Percentiles rank a stretch among this genome's conserved stretches.
These are phyloP conservation scores for Thelonectria rubi DNA, from an alignment of 2,329 filamentous ascomycete species.

Conservation along the genomic window DNA sequence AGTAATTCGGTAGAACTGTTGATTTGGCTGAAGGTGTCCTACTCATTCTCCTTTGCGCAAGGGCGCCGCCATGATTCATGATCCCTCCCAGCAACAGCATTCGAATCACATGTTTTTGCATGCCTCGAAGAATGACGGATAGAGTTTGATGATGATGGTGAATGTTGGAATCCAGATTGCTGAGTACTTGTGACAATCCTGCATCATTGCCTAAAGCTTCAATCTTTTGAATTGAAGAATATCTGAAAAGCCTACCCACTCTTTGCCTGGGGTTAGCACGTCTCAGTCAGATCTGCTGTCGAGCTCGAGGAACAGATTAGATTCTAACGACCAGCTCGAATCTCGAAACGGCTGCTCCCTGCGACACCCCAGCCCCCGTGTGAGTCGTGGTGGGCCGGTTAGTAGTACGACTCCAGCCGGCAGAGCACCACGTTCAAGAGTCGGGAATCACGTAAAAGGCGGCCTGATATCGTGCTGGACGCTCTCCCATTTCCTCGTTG, in stretches of 20 bases:
- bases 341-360: conserved; percentile 6
- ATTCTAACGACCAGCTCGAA: conserved; percentile 26
- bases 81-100: background rate
- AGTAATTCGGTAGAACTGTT: conserved; percentile 72
- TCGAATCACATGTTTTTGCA: background rate
- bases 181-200: no score
- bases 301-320: conserved; percentile 14
- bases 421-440: conserved; percentile 14
- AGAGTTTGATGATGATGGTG: background rate
- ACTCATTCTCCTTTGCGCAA: background rate
- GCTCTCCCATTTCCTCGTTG: conserved; percentile 4
- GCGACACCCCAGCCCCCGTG: conserved; percentile 7
- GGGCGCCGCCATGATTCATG: conserved; percentile 7
- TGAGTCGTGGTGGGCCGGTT: conserved; percentile 23
- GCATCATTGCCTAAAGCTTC: no score
- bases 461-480: conserved; percentile 12
- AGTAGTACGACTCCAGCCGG: conserved; percentile 11
- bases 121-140: background rate
- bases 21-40: background rate
- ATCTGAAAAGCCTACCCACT: no score
- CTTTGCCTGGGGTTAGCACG: no score
- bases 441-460: conserved; percentile 26
- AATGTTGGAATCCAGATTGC: no score
- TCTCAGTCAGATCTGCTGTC: background rate
- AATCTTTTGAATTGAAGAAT: no score